Conservation (phyloP, 306 rosid genomes). For the Urtica urens region DNA sequence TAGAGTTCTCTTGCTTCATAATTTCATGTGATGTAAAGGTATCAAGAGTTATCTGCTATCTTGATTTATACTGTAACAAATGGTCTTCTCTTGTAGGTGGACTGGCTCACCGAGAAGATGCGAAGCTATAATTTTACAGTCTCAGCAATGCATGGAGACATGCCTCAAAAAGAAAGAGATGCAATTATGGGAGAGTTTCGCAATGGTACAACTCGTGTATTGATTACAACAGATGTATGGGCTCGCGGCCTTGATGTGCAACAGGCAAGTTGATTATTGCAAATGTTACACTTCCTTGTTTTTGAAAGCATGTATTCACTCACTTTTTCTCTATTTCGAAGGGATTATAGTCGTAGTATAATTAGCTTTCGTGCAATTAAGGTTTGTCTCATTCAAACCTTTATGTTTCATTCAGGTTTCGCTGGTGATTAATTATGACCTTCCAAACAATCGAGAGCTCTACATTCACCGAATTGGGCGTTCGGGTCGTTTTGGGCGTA, state of each 20-base stretch:
- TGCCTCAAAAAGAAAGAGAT: slow-evolving; percentile 97
- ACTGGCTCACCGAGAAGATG: slow-evolving; percentile 97
- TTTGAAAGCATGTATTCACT: neutral
- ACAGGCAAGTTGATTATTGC: slow-evolving; percentile 54
- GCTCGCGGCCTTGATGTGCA: slow-evolving; percentile 98
- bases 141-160: slow-evolving; percentile 97
- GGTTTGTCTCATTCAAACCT: slow-evolving; percentile 5
- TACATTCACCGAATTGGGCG: slow-evolving; percentile 97
- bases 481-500: slow-evolving; percentile 98
- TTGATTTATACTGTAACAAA: too few species aligned
- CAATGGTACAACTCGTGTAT: slow-evolving; percentile 79
- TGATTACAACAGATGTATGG: slow-evolving; percentile 97
- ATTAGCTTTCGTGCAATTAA: neutral
- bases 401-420: slow-evolving; percentile 50
- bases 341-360: too few species aligned
- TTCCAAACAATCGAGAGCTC: slow-evolving; percentile 95
- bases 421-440: slow-evolving; percentile 86
- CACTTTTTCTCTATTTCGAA: too few species aligned
- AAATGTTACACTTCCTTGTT: neutral
- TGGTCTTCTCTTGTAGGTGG: slow-evolving; percentile 49
- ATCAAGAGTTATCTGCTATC: too few species aligned
- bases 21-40: too few species aligned
- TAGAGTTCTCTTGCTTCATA: too few species aligned
- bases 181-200: slow-evolving; percentile 94
- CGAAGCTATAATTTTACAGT: slow-evolving; percentile 88